These are phyloP conservation scores for Pseudogymnoascus sp. DNA, from an alignment of 2,329 filamentous ascomycete species.

Conservation along the genomic window DNA sequence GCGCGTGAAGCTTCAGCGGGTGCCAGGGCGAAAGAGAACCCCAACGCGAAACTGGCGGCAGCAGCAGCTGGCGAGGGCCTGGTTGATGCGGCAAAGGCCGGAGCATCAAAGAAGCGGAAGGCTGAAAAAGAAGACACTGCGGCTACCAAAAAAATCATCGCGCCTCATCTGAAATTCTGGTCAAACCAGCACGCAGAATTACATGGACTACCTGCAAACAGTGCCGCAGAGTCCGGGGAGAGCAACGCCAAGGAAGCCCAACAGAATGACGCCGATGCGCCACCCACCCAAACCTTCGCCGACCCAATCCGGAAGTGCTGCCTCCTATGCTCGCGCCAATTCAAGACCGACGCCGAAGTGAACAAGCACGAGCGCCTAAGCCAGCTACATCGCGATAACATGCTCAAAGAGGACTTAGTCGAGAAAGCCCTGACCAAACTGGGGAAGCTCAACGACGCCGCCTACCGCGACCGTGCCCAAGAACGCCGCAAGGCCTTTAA, in stretches of 20 bases:
- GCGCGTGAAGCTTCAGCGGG: slow-evolving; percentile 38
- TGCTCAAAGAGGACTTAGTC: slow-evolving; percentile 43
- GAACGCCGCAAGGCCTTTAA: slow-evolving; percentile 57
- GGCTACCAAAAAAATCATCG: slow-evolving; percentile 42
- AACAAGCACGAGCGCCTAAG: slow-evolving; percentile 54
- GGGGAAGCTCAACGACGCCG: slow-evolving; percentile 24
- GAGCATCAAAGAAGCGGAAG: slow-evolving; percentile 47
- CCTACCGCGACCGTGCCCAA: slow-evolving; percentile 53
- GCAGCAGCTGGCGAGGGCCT: slow-evolving; percentile 31
- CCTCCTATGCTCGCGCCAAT: slow-evolving; percentile 54
- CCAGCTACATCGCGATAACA: slow-evolving; percentile 48
- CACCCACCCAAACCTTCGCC: slow-evolving; percentile 50
- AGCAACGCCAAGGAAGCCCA: slow-evolving; percentile 17
- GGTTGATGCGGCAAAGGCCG: slow-evolving; percentile 29
- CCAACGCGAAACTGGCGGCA: slow-evolving; percentile 34
- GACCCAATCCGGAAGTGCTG: slow-evolving; percentile 52
- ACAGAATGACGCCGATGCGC: slow-evolving; percentile 24
- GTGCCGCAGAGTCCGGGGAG: slow-evolving; percentile 26
- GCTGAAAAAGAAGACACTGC: slow-evolving; percentile 38
- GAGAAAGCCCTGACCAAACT: slow-evolving; percentile 33
- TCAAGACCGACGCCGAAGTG: slow-evolving; percentile 47
- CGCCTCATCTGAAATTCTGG: slow-evolving; percentile 65
- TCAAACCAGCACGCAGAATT: slow-evolving; percentile 62
- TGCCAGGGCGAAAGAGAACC: slow-evolving; percentile 23
- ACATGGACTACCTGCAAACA: slow-evolving; percentile 43